Conservation (phyloP, 208 protist species). For the Jaenimonas drosophilae region DNA sequence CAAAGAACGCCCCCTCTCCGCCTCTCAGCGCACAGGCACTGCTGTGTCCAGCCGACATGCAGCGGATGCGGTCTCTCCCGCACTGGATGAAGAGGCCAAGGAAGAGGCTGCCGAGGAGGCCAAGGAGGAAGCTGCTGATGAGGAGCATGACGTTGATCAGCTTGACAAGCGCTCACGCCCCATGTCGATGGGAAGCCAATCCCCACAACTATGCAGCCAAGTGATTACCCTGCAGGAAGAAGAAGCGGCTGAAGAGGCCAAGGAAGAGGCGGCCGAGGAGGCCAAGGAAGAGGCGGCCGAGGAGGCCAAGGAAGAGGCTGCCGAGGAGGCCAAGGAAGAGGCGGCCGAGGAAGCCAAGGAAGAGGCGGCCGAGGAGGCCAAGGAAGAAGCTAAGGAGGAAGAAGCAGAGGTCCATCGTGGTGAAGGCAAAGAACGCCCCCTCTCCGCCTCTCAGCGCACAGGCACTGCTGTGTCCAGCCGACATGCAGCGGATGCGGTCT, state of each 20-base stretch:
- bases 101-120: neutral
- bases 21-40: too few species aligned
- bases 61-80: too few species aligned
- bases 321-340: neutral
- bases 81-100: neutral
- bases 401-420: neutral
- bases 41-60: too few species aligned
- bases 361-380: constrained; percentile 1
- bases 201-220: too few species aligned
- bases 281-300: constrained; percentile 1
- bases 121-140: neutral
- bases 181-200: too few species aligned
- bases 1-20: too few species aligned
- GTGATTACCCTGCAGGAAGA: too few species aligned
- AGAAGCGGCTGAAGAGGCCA: neutral
- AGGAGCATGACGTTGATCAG: neutral
- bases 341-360: constrained; percentile 2
- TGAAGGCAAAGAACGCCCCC: neutral
- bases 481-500: too few species aligned
- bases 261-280: neutral
- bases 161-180: too few species aligned
- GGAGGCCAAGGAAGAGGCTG: neutral
- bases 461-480: too few species aligned
- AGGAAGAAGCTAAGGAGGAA: neutral
- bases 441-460: too few species aligned